Conservation (phyloP, 805 yeast genomes). For the Monosporozyma yasuniensis region DNA sequence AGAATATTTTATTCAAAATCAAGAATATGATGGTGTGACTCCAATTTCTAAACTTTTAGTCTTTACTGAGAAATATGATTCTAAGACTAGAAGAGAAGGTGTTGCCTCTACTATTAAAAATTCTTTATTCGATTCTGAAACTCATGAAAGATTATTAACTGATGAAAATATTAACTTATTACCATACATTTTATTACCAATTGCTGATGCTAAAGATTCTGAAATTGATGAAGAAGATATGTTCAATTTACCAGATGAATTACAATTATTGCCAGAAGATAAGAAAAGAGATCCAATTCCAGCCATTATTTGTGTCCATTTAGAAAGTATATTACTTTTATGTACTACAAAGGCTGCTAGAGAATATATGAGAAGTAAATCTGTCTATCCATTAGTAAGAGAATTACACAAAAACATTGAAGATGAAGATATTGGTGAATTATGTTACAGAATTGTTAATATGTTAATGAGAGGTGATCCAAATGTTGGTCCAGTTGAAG, state of each 20-base stretch:
- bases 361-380: conserved; percentile 66
- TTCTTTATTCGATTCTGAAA: conserved; percentile 67
- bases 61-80: conserved; percentile 73
- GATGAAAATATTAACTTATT: conserved; percentile 62
- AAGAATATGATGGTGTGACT: conserved; percentile 63
- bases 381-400: conserved; percentile 78
- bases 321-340: conserved; percentile 71
- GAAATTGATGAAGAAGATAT: conserved; percentile 77
- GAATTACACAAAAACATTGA: conserved; percentile 63
- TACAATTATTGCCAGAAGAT: conserved; percentile 68
- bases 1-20: conserved; percentile 63
- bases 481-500: conserved; percentile 37
- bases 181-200: conserved; percentile 74
- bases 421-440: conserved; percentile 46
- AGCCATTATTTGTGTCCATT: conserved; percentile 57
- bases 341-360: conserved; percentile 70
- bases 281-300: conserved; percentile 66
- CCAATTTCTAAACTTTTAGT: conserved; percentile 76
- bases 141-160: conserved; percentile 51
- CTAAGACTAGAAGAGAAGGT: conserved; percentile 78
- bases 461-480: conserved; percentile 88
- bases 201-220: conserved; percentile 62
- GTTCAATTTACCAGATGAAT: conserved; percentile 79
- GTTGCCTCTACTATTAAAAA: conserved; percentile 89
- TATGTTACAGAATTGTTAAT: conserved; percentile 80